Evolutionary conservation across 1,284 basidiomycete species (phyloP).

Genomic region (Ustilago tritici): DNA sequence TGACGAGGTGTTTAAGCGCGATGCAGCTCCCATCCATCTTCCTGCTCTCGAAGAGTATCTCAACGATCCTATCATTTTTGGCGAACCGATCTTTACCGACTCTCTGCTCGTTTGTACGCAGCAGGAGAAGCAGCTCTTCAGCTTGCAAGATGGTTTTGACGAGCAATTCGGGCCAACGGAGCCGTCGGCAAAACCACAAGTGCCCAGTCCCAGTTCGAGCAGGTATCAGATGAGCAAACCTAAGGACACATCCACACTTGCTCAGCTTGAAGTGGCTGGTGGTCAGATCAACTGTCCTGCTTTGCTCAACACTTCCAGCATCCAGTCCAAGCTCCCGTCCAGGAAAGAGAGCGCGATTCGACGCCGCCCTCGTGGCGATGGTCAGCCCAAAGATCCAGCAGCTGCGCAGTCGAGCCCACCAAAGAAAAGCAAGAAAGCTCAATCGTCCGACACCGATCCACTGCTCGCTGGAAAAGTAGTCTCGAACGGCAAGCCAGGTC

Average conservation of each 20-base stretch:
- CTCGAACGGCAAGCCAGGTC: not conserved
- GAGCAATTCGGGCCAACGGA: not conserved
- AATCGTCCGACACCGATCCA: constrained; percentile 13
- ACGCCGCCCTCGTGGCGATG: constrained; percentile 10
- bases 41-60: constrained; percentile 67
- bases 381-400: constrained; percentile 6
- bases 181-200: not conserved
- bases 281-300: constrained; percentile 45
- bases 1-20: constrained; percentile 58
- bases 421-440: constrained; percentile 3
- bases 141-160: constrained; percentile 16
- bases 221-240: constrained; percentile 13
- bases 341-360: constrained; percentile 7
- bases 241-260: constrained; percentile 14
- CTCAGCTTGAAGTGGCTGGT: constrained; percentile 39
- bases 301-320: constrained; percentile 20
- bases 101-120: constrained; percentile 35
- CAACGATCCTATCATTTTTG: constrained; percentile 44
- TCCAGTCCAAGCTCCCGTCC: constrained; percentile 6
- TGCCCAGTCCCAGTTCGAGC: not conserved
- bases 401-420: not conserved
- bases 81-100: constrained; percentile 47
- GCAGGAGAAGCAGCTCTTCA: constrained; percentile 54
- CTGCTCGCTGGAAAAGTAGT: constrained; percentile 8
- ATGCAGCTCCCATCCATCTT: constrained; percentile 66